Evolutionary conservation across 768 basidiomycete species (phyloP), one percentile per base, ranked within the genome.

Genomic region (Tricholoma flavovirens): DNA sequence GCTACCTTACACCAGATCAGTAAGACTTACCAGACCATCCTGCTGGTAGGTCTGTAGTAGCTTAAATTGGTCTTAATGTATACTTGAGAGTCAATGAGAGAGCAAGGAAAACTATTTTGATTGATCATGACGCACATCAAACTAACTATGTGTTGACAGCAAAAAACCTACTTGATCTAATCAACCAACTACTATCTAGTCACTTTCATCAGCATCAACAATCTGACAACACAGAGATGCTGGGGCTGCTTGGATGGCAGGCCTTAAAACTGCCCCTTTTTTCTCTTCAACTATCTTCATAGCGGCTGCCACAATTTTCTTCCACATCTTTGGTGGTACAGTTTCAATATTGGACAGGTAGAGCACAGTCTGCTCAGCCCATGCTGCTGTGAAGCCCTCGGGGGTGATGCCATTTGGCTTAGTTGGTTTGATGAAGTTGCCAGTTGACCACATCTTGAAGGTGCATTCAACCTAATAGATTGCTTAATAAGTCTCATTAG

Each of bases 151-250:
- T 36, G 24, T 35, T 36, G 30, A 38, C 38, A 51, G 19, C 38
- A 38, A 38, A 24, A 36, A 35, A 36, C 38, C 35, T 51, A 22
- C 21, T 51, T 7, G 19, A n/a, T n/a, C 33, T 51, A 36, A 24
- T 51, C 33, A 22, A 51, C 49, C 17, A 21, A 15, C 50, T n/a
- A n/a, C n/a, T 51, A 51, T 35, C 50, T 51, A 56, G 51, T 32
- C 50, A 40, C 50, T 52, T 50, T 26, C 24, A 26, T 26, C 24
- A 26, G 24, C 24, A 26, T 26, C 24, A 26, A 26, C 24, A 26
- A 26, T 26, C 24, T 26, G 24, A 26, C 24, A 5, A 26, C 24
- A 5, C 24, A 26, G 24, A 26, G 24, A 26, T 51, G 24, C 5
- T 5, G 2, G 24, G 24, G 2, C 24, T 26, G 32, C 32, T 19